Evolutionary conservation across 2,329 filamentous ascomycete genomes (phyloP), one percentile per base, ranked within the genome.

Genomic region (Thermomyces lanuginosus): DNA sequence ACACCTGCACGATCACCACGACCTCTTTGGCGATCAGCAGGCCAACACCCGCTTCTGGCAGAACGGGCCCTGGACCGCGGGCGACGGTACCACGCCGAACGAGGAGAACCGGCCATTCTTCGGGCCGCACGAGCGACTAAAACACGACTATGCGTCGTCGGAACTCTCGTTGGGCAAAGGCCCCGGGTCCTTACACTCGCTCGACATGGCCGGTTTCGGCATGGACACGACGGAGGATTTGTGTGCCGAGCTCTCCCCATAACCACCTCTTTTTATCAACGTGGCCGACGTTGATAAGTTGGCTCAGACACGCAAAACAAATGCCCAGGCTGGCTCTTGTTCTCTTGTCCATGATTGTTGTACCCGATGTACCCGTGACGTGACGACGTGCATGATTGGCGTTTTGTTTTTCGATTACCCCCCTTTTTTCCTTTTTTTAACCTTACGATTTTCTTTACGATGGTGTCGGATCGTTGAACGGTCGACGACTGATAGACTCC

Each of bases 21-120:
- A 58, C 39, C 43, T 60, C 13, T 58, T 60, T 36, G 46, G 53
- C 13, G 51, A 56, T 36, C 49, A 60, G 35, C 55, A 56, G 39
- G 49, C 55, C 33, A 53, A 56, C 37, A 49, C 55, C 21, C 48
- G 57, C 22, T 50, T 58, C 44, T 54, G 54, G 55, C 50, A 56
- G 31, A 44, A 56, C 34, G 51, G 51, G 8, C 54, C 53, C 1
- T 58, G 54, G 54, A 43, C 42, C 11, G 51, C 49, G 12, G 51
- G 52, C 9, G 53, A 57, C 37, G 52, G 51, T 10, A 55, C 50
- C 23, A 55, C 53, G 9, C 53, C 53, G 11, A 54, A 55, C 32
- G 51, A 55, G 27, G 53, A 55, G 37, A 46, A 45, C 25, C 49
- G 53, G 25, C 53, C 53, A 11, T 56, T 57, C 36, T 57, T 57